Percentiles rank a stretch among this genome's conserved stretches.
These are phyloP conservation scores for Hygrophila difformis DNA, from an alignment of 257 asterid species.

Conservation along the genomic window DNA sequence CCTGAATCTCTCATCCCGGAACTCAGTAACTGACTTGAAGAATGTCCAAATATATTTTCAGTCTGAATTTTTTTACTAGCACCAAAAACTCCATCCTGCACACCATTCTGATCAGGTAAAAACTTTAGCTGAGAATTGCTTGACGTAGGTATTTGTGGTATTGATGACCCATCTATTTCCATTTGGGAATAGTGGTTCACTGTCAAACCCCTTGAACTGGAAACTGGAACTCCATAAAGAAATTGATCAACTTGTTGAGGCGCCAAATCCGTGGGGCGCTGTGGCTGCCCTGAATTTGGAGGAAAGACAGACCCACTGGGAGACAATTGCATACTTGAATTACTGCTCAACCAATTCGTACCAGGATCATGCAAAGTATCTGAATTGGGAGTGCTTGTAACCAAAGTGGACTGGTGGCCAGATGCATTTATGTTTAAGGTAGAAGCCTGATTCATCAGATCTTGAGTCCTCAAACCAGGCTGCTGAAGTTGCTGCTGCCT, in stretches of 20 bases:
- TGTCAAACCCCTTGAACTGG: slow-evolving; percentile 59
- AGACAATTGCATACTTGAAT: slow-evolving; percentile 53
- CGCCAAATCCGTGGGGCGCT: slow-evolving; percentile 31
- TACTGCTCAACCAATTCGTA: slow-evolving; percentile 49
- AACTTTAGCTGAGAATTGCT: slow-evolving; percentile 31
- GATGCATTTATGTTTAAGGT: slow-evolving; percentile 42
- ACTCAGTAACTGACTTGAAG: slow-evolving; percentile 34
- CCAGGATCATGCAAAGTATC: slow-evolving; percentile 43
- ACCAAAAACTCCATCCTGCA: slow-evolving; percentile 33
- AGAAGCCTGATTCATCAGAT: slow-evolving; percentile 34
- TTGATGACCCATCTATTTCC: slow-evolving; percentile 39
- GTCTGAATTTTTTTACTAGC: slow-evolving; percentile 44
- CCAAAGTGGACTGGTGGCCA: slow-evolving; percentile 45
- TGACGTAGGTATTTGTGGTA: slow-evolving; percentile 38
- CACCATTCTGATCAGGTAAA: slow-evolving; percentile 36
- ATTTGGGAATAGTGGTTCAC: slow-evolving; percentile 45
- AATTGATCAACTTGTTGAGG: slow-evolving; percentile 77
- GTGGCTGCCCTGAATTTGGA: slow-evolving; percentile 45
- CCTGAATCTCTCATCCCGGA: slow-evolving; percentile 25
- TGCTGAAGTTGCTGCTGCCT: slow-evolving; percentile 65
- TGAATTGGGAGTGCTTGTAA: slow-evolving; percentile 40
- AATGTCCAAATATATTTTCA: slow-evolving; percentile 35
- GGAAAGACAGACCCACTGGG: slow-evolving; percentile 45
- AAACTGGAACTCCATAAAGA: slow-evolving; percentile 81
- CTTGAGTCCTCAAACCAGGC: slow-evolving; percentile 45